Base-by-base conservation (phyloP, 495 filamentous ascomycete species). In the Haplographium delicatum region DNA sequence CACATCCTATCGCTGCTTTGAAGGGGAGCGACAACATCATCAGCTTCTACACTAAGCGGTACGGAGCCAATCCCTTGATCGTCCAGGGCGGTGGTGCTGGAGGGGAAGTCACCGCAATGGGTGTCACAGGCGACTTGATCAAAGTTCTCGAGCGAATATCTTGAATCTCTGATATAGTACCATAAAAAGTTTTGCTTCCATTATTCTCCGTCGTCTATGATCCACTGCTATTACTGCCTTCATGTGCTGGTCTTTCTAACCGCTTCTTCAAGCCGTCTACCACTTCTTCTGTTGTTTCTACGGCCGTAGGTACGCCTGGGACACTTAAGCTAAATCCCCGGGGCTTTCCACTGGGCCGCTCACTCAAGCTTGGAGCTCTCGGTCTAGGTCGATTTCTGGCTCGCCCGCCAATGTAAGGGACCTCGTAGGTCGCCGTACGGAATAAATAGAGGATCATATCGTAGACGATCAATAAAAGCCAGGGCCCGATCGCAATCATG, bases 11-110 rank as follows among this genome's bases (percentile, higher is more conserved):
- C 67, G 93, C 91, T 24, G 85, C 86, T 28, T 72, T 97, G 49
- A 94, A 95, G 75, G 93, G 93, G 30, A 96, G 89, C 67, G 93
- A 96, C 64, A 97, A 97, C 72, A 91, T 96, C 63, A 93, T 98
- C 61, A 93, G 82, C 75, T 95, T 98, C 76, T 95, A 93, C 68
- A 96, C 93, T 37, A 84, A 91, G 73, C 80, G 93, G 59, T 97
- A 98, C 63, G 89, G 88, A 31, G 73, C 72, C 51, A 94, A 90
- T 65, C 88, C 93, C 10, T 69, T 96, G 47, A 93, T 96, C 62
- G 81, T 98, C 41, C 90, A 96, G 74, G 93, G 93, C 50, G 91
- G 89, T 30, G 93, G 91, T 44, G 93, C 93, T 45, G 93, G 93
- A 58, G 89, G 85, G 34, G 91, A 95, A 23, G 89, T 96, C 28